phyloP scores from a whole-genome alignment of 1,284 basidiomycete genomes.

The Volvariella volvacea region DNA sequence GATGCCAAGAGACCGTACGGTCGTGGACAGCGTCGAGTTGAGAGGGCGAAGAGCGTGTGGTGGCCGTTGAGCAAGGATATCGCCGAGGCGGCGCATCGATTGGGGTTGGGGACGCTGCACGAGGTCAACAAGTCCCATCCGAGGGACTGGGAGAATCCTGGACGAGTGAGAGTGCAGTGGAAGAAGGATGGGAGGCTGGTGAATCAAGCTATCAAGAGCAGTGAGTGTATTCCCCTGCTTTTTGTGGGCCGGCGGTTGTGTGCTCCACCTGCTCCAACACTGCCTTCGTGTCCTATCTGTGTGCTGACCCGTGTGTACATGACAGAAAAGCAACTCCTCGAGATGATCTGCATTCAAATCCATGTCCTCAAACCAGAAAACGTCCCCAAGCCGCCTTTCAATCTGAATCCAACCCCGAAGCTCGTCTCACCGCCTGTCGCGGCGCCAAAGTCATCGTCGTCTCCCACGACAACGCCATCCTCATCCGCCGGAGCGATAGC shows the following conservation, averaged over 20 bases:
- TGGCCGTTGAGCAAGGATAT: conserved; percentile 94
- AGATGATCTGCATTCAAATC: conserved; percentile 70
- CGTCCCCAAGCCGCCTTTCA: conserved; percentile 63
- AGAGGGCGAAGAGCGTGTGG: conserved; percentile 79
- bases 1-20: conserved; percentile 90
- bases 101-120: conserved; percentile 78
- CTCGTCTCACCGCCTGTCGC: conserved; percentile 13
- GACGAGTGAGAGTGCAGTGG: conserved; percentile 87
- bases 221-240: conserved; percentile 39
- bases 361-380: conserved; percentile 69
- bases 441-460: conserved; percentile 16
- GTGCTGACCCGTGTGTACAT: not conserved
- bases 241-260: too few relatives aligned
- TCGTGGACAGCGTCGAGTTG: conserved; percentile 76
- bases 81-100: conserved; percentile 70
- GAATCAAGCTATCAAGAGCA: conserved; percentile 72
- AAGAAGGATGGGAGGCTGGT: conserved; percentile 72
- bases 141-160: conserved; percentile 95
- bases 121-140: conserved; percentile 90
- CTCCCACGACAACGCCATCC: conserved; percentile 7
- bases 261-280: too few relatives aligned
- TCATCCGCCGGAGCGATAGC: conserved; percentile 1
- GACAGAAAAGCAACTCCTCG: conserved; percentile 79
- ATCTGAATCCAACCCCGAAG: conserved; percentile 5
- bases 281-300: too few relatives aligned